These are phyloP conservation scores for Smittium culicis DNA, from an alignment of 371 early-diverging fungal species.

Conservation along the genomic window DNA sequence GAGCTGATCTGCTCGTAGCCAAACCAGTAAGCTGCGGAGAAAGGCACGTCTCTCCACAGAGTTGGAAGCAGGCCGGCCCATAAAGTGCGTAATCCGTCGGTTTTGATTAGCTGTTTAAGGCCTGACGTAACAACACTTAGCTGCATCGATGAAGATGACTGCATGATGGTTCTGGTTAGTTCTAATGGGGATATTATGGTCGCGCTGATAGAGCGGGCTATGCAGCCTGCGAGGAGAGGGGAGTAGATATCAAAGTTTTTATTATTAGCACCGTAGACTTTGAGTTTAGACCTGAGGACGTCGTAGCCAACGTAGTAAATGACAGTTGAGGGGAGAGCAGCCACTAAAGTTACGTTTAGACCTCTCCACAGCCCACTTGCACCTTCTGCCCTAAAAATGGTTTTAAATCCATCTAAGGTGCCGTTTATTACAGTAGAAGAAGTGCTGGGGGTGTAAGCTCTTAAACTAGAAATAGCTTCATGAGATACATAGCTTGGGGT, in stretches of 20 bases:
- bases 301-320: constrained; percentile 93
- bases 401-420: constrained; percentile 53
- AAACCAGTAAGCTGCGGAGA: constrained; percentile 85
- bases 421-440: constrained; percentile 19
- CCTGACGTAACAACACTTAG: constrained; percentile 42
- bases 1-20: constrained; percentile 55
- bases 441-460: neutral
- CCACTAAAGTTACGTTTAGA: constrained; percentile 66
- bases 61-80: constrained; percentile 87
- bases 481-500: neutral
- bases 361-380: constrained; percentile 67
- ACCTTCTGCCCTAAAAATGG: constrained; percentile 72
- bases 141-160: constrained; percentile 43
- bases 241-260: constrained; percentile 34
- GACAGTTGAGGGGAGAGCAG: constrained; percentile 82
- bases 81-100: constrained; percentile 45
- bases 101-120: constrained; percentile 42
- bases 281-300: constrained; percentile 46
- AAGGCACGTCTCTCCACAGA: constrained; percentile 89
- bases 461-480: neutral
- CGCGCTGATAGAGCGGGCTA: constrained; percentile 61
- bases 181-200: constrained; percentile 79
- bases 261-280: constrained; percentile 17
- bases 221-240: constrained; percentile 65
- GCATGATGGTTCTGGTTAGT: constrained; percentile 76